Evolutionary conservation across 768 basidiomycete genomes (phyloP).

Genomic region (Fibroporia radiculosa): DNA sequence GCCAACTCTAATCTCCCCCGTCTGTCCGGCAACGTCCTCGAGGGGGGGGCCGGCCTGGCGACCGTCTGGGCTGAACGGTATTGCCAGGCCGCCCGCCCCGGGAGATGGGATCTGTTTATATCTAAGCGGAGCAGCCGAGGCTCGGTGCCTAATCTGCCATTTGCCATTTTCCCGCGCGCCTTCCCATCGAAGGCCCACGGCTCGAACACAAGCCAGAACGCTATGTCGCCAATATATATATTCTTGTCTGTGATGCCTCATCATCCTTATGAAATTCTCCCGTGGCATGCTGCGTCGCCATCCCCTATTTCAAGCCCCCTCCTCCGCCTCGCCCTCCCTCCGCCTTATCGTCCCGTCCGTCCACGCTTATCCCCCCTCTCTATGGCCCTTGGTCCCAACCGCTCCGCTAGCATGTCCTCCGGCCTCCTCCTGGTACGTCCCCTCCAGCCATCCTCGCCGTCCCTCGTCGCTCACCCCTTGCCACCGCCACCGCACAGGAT

Average conservation of each 20-base stretch:
- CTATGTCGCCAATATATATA: constrained; percentile 10
- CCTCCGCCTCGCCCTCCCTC: not conserved
- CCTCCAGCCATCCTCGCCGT: not conserved
- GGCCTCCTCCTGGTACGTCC: constrained; percentile 21
- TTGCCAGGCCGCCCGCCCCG: not conserved
- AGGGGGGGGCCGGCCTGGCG: no score
- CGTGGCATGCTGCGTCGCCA: constrained; percentile 1
- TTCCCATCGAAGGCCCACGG: constrained; percentile 14
- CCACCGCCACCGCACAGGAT: constrained; percentile 17
- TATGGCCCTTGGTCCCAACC: constrained; percentile 18
- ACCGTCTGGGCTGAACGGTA: constrained; percentile 1
- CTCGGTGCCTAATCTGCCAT: constrained; percentile 18
- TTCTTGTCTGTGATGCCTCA: constrained; percentile 5
- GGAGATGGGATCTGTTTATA: constrained; percentile 9
- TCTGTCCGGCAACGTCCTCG: not conserved
- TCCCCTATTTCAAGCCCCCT: constrained; percentile 4
- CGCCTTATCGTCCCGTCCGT: constrained; percentile 4
- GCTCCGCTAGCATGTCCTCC: constrained; percentile 24
- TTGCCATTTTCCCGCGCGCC: constrained; percentile 9
- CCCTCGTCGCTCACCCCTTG: not conserved
- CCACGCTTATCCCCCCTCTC: not conserved
- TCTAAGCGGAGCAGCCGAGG: constrained; percentile 17
- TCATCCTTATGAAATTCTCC: constrained; percentile 1
- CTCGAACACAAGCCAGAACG: constrained; percentile 10
- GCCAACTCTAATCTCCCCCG: constrained; percentile 1